Conservation (phyloP, 441 rosid genomes). For the Biscutella laevigata region DNA sequence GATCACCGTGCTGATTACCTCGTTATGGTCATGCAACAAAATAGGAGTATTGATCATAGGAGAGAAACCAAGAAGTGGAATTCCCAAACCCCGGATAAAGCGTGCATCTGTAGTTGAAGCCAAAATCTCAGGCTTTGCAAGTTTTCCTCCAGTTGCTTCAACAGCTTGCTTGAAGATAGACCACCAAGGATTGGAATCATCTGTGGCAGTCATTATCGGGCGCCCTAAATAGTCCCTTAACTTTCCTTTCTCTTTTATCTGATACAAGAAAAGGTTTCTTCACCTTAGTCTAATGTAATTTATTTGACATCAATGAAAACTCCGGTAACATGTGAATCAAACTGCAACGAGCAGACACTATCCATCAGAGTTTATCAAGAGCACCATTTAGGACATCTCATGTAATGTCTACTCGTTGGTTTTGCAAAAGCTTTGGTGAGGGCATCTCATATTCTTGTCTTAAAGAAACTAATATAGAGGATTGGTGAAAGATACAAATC, state of each 20-base stretch:
- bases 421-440: neutral
- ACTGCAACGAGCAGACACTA: neutral
- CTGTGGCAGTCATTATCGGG: conserved; percentile 52
- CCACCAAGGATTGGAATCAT: conserved; percentile 91
- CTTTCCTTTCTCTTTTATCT: conserved; percentile 54
- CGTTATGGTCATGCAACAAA: conserved; percentile 77
- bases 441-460: neutral
- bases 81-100: conserved; percentile 48
- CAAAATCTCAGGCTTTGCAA: conserved; percentile 76
- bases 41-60: conserved; percentile 81
- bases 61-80: conserved; percentile 75
- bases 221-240: conserved; percentile 49
- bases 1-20: conserved; percentile 35
- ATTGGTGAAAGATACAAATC: neutral
- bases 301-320: no score
- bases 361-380: no score
- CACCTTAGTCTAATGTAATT: neutral
- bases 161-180: conserved; percentile 61
- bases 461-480: neutral
- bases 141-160: conserved; percentile 64
- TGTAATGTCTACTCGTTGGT: no score
- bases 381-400: no score
- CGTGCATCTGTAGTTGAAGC: conserved; percentile 82
- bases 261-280: conserved; percentile 11
- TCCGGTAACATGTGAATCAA: neutral